phyloP scores from a whole-genome alignment of 176 grass and related monocot genomes.

The Phyllostachys edulis region DNA sequence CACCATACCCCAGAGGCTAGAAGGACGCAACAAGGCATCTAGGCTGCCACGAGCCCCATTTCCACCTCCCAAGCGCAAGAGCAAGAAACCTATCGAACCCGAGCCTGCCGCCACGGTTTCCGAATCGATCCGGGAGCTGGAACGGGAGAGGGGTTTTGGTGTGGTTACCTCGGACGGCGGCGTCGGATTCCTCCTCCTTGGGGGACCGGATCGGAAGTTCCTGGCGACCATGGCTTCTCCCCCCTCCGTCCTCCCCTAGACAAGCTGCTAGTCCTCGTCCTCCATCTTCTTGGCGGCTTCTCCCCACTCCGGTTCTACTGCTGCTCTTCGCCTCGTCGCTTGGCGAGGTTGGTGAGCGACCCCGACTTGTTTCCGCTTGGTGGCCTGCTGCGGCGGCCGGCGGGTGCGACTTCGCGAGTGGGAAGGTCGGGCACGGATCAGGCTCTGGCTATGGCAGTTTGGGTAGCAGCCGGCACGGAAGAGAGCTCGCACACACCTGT shows the following conservation, averaged over 20 bases:
- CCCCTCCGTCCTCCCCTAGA: background rate
- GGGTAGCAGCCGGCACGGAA: no score
- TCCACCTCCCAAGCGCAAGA: background rate
- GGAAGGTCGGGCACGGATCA: no score
- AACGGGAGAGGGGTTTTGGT: background rate
- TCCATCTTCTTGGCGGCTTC: no score
- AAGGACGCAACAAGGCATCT: background rate
- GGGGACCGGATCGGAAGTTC: slow-evolving; percentile 31
- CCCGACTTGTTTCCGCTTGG: no score
- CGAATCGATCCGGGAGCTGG: slow-evolving; percentile 2
- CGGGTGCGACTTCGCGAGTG: no score
- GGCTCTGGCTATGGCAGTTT: no score
- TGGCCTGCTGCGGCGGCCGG: no score
- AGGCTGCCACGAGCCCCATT: background rate
- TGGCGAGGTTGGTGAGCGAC: background rate
- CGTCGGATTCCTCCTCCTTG: slow-evolving; percentile 26
- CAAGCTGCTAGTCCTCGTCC: background rate
- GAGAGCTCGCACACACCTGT: no score
- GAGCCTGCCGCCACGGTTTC: background rate
- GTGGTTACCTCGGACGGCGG: slow-evolving; percentile 42
- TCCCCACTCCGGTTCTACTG: background rate
- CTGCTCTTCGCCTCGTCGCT: background rate
- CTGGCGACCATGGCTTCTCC: slow-evolving; percentile 36
- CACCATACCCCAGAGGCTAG: background rate
- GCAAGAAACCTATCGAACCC: background rate